Evolutionary conservation across 1,284 basidiomycete species (phyloP), one percentile per base, ranked within the genome.

Genomic region (Thecaphora thlaspeos): DNA sequence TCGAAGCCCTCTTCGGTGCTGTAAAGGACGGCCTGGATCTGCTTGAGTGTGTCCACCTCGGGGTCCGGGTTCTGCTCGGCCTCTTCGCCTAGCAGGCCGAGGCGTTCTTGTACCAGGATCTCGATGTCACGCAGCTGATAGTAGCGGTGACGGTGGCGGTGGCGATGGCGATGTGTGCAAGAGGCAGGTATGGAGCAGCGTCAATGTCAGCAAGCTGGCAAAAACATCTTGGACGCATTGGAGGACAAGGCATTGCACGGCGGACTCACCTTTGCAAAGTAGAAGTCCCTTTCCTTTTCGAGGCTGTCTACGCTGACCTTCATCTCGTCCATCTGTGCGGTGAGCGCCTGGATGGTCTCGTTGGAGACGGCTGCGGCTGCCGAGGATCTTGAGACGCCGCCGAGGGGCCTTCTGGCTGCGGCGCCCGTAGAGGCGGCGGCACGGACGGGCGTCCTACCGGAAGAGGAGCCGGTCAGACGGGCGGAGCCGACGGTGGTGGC

Each of bases 1-100:
- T 76, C 74, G 43, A 77, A 76, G 0, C 75, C 75, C 39, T 77
- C 75, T 43, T 95, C 93, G 14, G 94, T 97, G 19, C 88, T 88
- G 78, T 98, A 98, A 36, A 98, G 81, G 62, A 97, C 93, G 77
- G 88, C 87, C 80, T 97, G 92, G 62, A 98, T 91, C 70, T 89
- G 87, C 58, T 83, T 83, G 51, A 98, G 81, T 1, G 87, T 85
- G 11, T 83, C 81, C 66, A 87, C 86, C 48, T 90, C 87, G 10
- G 55, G 43, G 40, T 55, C 52, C 4, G 26, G 22, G 3, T 50
- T 41, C 8, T 58, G 53, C 14, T 61, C 51, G 28, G 39, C 34
- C 2, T 59, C 57, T 19, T 66, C 61, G 4, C 62, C 66, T 12
- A 71, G 46, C 18, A 72, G 53, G 28, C 74, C 67, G 41, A 81